A percentile compares a stretch with the other conserved stretches of the same genome.
phyloP scores from a whole-genome alignment of 306 rosid species.

The Urtica urens region DNA sequence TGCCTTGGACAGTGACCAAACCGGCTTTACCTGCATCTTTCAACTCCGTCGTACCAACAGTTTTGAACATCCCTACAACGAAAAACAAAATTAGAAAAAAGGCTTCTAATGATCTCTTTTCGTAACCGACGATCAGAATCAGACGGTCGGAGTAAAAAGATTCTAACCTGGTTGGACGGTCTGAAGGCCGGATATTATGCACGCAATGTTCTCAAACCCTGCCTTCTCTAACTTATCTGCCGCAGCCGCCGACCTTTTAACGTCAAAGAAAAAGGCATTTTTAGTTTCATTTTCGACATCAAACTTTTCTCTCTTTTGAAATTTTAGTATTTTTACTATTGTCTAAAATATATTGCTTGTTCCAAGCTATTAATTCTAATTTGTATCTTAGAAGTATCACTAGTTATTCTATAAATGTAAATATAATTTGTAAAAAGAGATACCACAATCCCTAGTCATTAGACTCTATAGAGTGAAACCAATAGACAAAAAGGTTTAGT shows the following conservation, averaged over 20 bases:
- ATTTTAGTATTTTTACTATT: no score
- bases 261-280: conserved; percentile 24
- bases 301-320: no score
- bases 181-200: conserved; percentile 86
- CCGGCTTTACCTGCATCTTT: conserved; percentile 96
- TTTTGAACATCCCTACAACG: conserved; percentile 61
- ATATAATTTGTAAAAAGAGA: no score
- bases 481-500: not conserved
- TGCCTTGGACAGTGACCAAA: conserved; percentile 71
- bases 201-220: conserved; percentile 66
- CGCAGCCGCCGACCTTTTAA: conserved; percentile 78
- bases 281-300: no score
- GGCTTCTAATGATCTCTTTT: not conserved
- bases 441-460: no score
- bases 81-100: not conserved
- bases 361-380: no score
- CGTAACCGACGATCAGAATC: not conserved
- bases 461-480: not conserved
- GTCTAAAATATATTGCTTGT: no score
- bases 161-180: conserved; percentile 58
- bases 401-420: no score
- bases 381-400: no score
- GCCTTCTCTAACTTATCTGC: conserved; percentile 60
- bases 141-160: not conserved
- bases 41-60: conserved; percentile 68